A percentile compares a stretch with the other conserved stretches of the same genome.
Conservation (phyloP, 139 green algal species). For the Haematococcus sp. region DNA sequence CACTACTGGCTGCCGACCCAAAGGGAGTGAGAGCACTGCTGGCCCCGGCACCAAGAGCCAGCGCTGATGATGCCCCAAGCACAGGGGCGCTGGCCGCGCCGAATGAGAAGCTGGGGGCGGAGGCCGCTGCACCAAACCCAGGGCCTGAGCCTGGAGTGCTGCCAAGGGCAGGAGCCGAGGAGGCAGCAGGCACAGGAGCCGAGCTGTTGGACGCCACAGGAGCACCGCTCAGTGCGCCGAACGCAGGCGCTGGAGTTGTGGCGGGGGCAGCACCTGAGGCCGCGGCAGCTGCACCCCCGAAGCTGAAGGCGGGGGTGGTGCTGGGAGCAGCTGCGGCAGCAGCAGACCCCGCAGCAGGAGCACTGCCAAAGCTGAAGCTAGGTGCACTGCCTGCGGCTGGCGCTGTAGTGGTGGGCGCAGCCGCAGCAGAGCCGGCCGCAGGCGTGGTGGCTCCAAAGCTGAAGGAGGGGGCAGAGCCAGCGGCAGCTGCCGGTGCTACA, state of each 20-base stretch:
- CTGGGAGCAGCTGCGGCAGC: not conserved
- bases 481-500: no score
- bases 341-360: not conserved
- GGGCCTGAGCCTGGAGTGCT: not conserved
- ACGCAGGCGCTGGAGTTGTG: not conserved
- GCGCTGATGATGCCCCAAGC: no score
- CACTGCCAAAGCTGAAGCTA: not conserved
- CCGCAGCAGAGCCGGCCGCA: no score
- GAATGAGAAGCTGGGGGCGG: not conserved
- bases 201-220: not conserved
- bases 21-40: no score
- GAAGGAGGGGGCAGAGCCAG: no score
- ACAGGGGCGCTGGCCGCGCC: no score
- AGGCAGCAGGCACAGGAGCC: not conserved
- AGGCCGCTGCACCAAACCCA: not conserved
- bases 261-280: not conserved
- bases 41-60: no score
- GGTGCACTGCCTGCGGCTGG: not conserved
- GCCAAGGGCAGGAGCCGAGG: not conserved
- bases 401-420: no score
- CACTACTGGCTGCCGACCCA: no score
- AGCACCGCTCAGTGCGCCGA: not conserved
- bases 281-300: not conserved
- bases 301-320: not conserved
- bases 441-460: no score